Evolutionary conservation across 192 early-diverging fungal genomes (phyloP), one percentile per base, ranked within the genome.

Genomic region (Ambispora gerdemannii): DNA sequence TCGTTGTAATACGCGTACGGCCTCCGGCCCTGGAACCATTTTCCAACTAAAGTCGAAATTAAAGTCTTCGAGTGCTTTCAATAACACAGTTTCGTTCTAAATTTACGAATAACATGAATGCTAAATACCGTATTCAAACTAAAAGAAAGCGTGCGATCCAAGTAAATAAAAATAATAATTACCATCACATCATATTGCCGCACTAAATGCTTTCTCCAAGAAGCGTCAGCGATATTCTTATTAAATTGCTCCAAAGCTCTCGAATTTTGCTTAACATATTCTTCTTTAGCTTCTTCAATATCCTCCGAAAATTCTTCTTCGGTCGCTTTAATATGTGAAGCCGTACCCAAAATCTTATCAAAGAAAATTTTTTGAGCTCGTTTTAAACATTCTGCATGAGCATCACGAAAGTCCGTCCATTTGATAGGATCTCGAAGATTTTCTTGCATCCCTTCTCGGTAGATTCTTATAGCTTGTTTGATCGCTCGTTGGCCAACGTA

Each of bases 251-350:
- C 53, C 50, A 70, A 56, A 35, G 51, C 52, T 36, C 36, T 34
- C 4, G 67, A 70, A 56, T 70, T 70, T 24, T 10, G 22, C 38
- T 58, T 24, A 38, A 25, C 15, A 70, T 38, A 70, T 4, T 4
- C 2, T 17, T 35, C 22, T 19, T 34, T 58, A 28, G 24, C 32
- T 20, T 38, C 25, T 19, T 15, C 25, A 7, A 70, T 70, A 30
- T 2, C 2, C 0, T 28, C 22, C 24, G 36, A n/a, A 13, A 70
- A 47, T 58, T 70, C 55, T 15, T 43, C 19, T 30, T 36, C 22
- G 30, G 19, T 56, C 20, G 25, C 11, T 7, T 10, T 17, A 34
- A 70, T 58, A 11, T 58, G 53, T 17, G 2, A 11, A 17, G 10
- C 24, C 19, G 52, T 20, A 13, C 67, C 67, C 1, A 70, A 10